A percentile compares a stretch with the other conserved stretches of the same genome.
Evolutionary conservation across 1,284 basidiomycete species (phyloP).

Genomic region (Sparassis latifolia): DNA sequence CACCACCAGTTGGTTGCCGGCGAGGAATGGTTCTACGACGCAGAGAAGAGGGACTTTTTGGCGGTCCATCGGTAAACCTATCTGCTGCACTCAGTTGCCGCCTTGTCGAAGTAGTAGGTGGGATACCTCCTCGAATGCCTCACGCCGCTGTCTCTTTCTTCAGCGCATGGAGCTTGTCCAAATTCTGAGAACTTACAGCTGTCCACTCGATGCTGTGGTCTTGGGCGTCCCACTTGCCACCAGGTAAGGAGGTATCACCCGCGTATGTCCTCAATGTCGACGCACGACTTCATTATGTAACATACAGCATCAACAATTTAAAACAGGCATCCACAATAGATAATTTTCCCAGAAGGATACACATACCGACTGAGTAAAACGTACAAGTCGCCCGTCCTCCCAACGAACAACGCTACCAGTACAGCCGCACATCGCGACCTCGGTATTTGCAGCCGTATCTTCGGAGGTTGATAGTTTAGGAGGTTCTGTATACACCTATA

Average conservation of each 20-base stretch:
- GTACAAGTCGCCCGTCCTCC: constrained; percentile 74
- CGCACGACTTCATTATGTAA: constrained; percentile 47
- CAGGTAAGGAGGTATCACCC: constrained; percentile 80
- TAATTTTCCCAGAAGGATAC: constrained; percentile 3
- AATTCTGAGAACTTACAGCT: constrained; percentile 48
- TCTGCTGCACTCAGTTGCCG: constrained; percentile 35
- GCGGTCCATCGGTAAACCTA: constrained; percentile 70
- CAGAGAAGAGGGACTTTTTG: constrained; percentile 68
- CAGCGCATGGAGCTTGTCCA: no score
- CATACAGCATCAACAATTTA: neutral
- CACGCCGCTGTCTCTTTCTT: constrained; percentile 48
- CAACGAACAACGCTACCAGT: constrained; percentile 76
- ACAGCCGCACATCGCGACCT: constrained; percentile 61
- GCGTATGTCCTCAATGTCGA: constrained; percentile 68
- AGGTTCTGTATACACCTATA: constrained; percentile 57
- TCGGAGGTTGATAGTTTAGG: constrained; percentile 44
- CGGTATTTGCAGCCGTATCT: constrained; percentile 40
- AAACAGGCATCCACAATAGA: neutral
- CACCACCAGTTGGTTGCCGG: constrained; percentile 66
- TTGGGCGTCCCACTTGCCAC: constrained; percentile 67
- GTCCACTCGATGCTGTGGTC: constrained; percentile 72
- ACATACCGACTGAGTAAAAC: constrained; percentile 71
- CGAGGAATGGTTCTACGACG: constrained; percentile 69
- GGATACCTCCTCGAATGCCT: constrained; percentile 65
- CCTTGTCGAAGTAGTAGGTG: neutral